A percentile compares a stretch with the other conserved stretches of the same genome.
phyloP scores from a whole-genome alignment of 2,329 filamentous ascomycete species.

The Fusarium hostae region DNA sequence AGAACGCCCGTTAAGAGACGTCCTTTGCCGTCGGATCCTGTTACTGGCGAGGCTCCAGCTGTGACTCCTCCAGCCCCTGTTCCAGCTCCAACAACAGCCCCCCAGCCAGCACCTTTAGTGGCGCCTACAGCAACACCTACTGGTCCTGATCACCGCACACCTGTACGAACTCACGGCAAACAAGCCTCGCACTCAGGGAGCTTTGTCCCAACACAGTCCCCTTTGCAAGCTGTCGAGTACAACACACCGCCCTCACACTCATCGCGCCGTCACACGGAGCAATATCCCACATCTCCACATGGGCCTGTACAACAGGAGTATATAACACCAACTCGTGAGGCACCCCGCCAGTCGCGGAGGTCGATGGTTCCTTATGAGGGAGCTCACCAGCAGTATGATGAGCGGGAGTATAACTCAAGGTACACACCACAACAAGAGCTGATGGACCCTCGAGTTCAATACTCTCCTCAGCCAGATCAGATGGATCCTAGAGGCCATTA shows the following conservation, averaged over 20 bases:
- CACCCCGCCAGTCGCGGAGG: conserved; percentile 47
- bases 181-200: conserved; percentile 49
- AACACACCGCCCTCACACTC: conserved; percentile 53
- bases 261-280: conserved; percentile 51
- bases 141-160: conserved; percentile 58
- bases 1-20: conserved; percentile 79
- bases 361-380: conserved; percentile 52
- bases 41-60: conserved; percentile 63
- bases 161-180: conserved; percentile 60
- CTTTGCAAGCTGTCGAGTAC: conserved; percentile 64
- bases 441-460: conserved; percentile 50
- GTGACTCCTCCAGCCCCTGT: conserved; percentile 21
- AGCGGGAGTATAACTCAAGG: conserved; percentile 51
- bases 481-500: conserved; percentile 53
- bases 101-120: conserved; percentile 29
- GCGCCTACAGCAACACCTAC: conserved; percentile 46
- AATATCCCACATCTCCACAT: conserved; percentile 51
- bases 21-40: conserved; percentile 83
- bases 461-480: conserved; percentile 51
- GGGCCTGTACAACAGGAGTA: conserved; percentile 34
- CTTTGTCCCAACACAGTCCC: conserved; percentile 63
- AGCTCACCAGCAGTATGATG: conserved; percentile 50
- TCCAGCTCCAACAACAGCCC: conserved; percentile 9
- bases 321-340: conserved; percentile 35
- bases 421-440: conserved; percentile 51